phyloP scores from a whole-genome alignment of 2,329 filamentous ascomycete genomes.

The Sporothrix brasiliensis region DNA sequence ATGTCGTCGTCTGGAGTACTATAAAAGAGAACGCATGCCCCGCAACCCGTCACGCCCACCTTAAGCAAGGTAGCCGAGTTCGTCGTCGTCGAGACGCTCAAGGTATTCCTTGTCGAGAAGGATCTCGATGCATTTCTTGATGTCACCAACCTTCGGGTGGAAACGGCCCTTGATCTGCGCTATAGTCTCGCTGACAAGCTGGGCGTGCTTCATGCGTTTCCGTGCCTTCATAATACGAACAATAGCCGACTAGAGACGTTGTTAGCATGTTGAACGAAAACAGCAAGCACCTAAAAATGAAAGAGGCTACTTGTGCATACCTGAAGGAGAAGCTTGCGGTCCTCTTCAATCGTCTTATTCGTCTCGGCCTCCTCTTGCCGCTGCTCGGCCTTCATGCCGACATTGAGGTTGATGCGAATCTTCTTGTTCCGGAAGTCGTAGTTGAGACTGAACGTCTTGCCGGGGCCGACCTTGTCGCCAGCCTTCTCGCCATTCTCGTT shows the following conservation, averaged over 20 bases:
- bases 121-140: conserved; percentile 99
- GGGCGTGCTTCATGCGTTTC: conserved; percentile 97
- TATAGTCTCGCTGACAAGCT: conserved; percentile 93
- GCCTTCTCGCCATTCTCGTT: conserved; percentile 75
- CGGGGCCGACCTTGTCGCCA: conserved; percentile 74
- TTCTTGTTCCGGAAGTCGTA: conserved; percentile 98
- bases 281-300: not conserved
- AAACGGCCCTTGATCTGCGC: conserved; percentile 92
- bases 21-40: not conserved
- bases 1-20: not conserved
- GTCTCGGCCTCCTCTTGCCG: conserved; percentile 97
- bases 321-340: conserved; percentile 94
- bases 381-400: conserved; percentile 90
- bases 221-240: conserved; percentile 99
- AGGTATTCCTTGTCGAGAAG: conserved; percentile 98
- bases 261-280: conserved; percentile 32
- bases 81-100: conserved; percentile 90
- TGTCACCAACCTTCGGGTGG: conserved; percentile 87
- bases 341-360: conserved; percentile 99
- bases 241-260: conserved; percentile 75
- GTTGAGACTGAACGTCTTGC: conserved; percentile 82
- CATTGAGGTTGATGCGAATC: conserved; percentile 93
- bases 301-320: conserved; percentile 55
- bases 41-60: not conserved
- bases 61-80: conserved; percentile 91